A percentile compares a stretch with the other conserved stretches of the same genome.
phyloP scores from a whole-genome alignment of 352 stramenopile species.

The Phytophthora podocarpi region DNA sequence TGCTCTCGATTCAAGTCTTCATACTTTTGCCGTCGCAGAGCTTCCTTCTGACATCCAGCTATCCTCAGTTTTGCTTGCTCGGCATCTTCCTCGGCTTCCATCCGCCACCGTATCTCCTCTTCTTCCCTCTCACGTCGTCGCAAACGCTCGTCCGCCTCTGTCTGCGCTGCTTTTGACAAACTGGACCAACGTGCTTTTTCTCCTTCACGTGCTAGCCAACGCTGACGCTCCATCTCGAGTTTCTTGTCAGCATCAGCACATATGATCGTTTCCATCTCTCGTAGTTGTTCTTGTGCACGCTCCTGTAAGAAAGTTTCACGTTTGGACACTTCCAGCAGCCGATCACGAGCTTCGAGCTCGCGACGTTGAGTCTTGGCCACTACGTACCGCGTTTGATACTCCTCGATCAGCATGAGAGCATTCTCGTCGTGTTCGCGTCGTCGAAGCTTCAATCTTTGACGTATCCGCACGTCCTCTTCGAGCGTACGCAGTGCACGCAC shows the following conservation, averaged over 20 bases:
- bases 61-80: slow-evolving; percentile 4
- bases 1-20: slow-evolving; percentile 46
- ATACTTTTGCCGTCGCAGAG: slow-evolving; percentile 35
- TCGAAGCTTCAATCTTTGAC: slow-evolving; percentile 27
- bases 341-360: slow-evolving; percentile 31
- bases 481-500: slow-evolving; percentile 40
- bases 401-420: slow-evolving; percentile 58
- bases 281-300: slow-evolving; percentile 30
- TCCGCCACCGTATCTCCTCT: slow-evolving; percentile 21
- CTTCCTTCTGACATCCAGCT: slow-evolving; percentile 20
- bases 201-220: slow-evolving; percentile 17
- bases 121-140: slow-evolving; percentile 23
- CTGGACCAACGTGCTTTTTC: slow-evolving; percentile 28
- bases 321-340: slow-evolving; percentile 43
- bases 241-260: slow-evolving; percentile 26
- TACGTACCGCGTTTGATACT: slow-evolving; percentile 58
- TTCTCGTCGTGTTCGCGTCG: slow-evolving; percentile 54
- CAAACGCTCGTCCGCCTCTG: slow-evolving; percentile 26
- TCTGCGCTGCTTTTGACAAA: slow-evolving; percentile 23
- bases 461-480: slow-evolving; percentile 43
- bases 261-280: slow-evolving; percentile 33
- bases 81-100: slow-evolving; percentile 16
- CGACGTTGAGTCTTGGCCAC: slow-evolving; percentile 48
- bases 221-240: slow-evolving; percentile 38
- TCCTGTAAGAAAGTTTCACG: slow-evolving; percentile 41